Evolutionary conservation across 2,329 filamentous ascomycete species (phyloP).

Genomic region (Anisogramma anomala): DNA sequence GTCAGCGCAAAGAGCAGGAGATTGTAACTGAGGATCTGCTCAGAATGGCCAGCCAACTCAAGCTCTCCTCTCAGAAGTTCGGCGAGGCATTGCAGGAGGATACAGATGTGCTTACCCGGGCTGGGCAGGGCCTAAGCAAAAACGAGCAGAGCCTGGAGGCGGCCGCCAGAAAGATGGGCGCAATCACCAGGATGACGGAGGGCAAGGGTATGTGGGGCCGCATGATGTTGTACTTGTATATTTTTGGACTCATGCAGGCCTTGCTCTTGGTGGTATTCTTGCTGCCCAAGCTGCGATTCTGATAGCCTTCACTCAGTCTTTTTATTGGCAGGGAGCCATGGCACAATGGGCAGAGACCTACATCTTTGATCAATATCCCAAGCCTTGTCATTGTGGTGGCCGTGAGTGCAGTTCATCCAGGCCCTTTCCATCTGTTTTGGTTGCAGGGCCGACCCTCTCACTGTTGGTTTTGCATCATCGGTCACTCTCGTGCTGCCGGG

Average conservation of each 20-base stretch:
- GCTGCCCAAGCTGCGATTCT: constrained; percentile 80
- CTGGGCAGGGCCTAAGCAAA: constrained; percentile 64
- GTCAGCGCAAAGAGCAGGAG: constrained; percentile 74
- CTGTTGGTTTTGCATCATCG: too few species aligned
- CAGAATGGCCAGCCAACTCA: constrained; percentile 65
- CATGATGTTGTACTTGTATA: constrained; percentile 73
- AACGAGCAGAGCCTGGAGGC: constrained; percentile 66
- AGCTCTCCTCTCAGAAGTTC: constrained; percentile 62
- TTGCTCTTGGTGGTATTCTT: constrained; percentile 73
- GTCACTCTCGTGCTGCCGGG: too few species aligned
- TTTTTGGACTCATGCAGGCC: constrained; percentile 69
- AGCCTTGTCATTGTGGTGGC: neutral
- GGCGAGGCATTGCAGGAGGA: constrained; percentile 57
- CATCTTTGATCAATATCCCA: neutral
- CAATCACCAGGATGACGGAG: constrained; percentile 69
- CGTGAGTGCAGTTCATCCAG: neutral
- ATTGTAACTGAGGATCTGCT: constrained; percentile 71
- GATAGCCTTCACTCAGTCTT: constrained; percentile 15
- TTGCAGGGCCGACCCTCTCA: too few species aligned
- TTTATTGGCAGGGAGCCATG: neutral
- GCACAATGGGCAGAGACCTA: neutral
- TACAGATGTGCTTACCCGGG: constrained; percentile 59
- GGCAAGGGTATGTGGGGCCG: constrained; percentile 79
- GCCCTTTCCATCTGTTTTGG: neutral
- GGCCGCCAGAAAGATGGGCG: constrained; percentile 66